Base-by-base conservation (phyloP, 495 filamentous ascomycete species). In the Daldinia grandis region DNA sequence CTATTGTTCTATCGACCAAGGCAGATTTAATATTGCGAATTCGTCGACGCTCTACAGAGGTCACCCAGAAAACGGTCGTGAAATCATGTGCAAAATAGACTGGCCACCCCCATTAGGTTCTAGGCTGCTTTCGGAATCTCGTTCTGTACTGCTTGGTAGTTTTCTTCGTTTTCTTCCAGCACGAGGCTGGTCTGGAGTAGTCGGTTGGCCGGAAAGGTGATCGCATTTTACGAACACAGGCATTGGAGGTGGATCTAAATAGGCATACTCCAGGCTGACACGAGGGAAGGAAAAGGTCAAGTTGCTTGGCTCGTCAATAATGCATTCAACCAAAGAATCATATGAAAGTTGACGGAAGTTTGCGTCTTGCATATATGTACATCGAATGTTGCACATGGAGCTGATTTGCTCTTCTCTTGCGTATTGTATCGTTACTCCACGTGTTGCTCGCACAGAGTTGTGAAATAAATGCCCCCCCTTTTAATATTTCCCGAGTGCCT, bases 31-130 rank as follows among this genome's bases (percentile, higher is more conserved):
- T 70, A 40, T 59, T 57, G 70, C 64, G 47, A 64, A 68, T 70
- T 71, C 65, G 68, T 62, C 67, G 54, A 60, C 68, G 47, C 56
- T 61, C 63, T 73, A 62, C 71, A 56, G 66, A 68, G 58, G 59
- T 67, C 54, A 62, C 50, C 37, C 58, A 62, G 62, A 61, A 57
- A 62, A 71, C 71, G 63, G 70, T 76, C 65, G 51, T 62, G 68
- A 64, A 71, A 38, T 68, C 63, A 67, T 55, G 56, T 71, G 58
- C 54, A 76, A 76, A 76, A 76, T 76, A 77, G 73, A 77, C 71
- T 74, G 71, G 75, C 66, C 71, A 66, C 62, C 66, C 58, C 71
- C 65, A 70, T 74, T 58, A 72, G 66, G 70, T 65, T 67, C 64
- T 64, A 63, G 65, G 70, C 68, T 72, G 65, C 58, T 77, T 76